Evolutionary conservation across 2,329 filamentous ascomycete species (phyloP).

Genomic region (Scedosporium minutisporum): DNA sequence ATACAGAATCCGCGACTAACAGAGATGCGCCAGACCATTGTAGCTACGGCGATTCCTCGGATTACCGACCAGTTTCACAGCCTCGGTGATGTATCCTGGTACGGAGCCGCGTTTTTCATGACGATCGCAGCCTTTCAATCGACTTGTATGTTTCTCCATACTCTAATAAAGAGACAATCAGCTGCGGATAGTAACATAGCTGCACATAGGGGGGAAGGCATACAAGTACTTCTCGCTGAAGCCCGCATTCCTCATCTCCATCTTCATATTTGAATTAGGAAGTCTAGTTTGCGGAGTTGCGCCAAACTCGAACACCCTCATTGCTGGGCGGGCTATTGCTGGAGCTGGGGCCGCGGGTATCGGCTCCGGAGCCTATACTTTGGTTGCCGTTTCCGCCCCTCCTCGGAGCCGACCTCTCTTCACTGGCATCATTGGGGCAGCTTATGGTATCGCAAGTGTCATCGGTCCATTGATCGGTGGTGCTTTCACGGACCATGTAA

Average conservation of each 20-base stretch:
- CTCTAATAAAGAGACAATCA: constrained; percentile 24
- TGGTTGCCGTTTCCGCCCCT: constrained; percentile 24
- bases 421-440: constrained; percentile 26
- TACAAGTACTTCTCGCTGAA: constrained; percentile 39
- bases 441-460: constrained; percentile 23
- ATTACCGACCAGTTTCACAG: constrained; percentile 33
- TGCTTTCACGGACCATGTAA: constrained; percentile 16
- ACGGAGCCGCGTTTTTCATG: constrained; percentile 44
- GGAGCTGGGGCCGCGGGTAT: constrained; percentile 38
- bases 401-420: constrained; percentile 16
- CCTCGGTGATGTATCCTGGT: constrained; percentile 40
- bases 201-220: constrained; percentile 28
- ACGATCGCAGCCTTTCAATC: constrained; percentile 35
- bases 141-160: constrained; percentile 23
- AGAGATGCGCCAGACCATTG: constrained; percentile 22
- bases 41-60: constrained; percentile 33
- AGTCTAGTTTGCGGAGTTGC: constrained; percentile 37
- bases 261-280: constrained; percentile 46
- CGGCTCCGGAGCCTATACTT: constrained; percentile 32
- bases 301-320: constrained; percentile 35
- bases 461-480: constrained; percentile 16
- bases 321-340: constrained; percentile 41
- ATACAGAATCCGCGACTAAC: no score
- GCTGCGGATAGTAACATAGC: constrained; percentile 29
- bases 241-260: constrained; percentile 34